Evolutionary conservation across 2,329 filamentous ascomycete genomes (phyloP), one percentile per base, ranked within the genome.

Genomic region (Ophiostoma ulmi): DNA sequence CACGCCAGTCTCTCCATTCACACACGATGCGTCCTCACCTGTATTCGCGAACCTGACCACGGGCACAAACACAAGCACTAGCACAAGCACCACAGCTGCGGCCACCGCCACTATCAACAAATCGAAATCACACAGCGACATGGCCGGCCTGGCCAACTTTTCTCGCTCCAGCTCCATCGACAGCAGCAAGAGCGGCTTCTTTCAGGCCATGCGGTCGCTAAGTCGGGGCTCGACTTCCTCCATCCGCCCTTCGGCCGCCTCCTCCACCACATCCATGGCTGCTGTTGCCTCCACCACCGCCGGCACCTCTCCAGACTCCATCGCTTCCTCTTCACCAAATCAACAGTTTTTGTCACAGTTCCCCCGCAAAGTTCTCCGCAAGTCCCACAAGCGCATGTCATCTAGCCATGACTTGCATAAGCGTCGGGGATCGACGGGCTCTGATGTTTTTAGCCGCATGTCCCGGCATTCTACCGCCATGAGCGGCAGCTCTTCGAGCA

Each of bases 391-490:
- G 11, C 74, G 74, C 10, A 70, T 71, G 68, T 71, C 73, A 1
- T 74, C 74, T 6, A 70, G 72, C 65, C 70, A 73, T 35, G 73
- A 74, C 10, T 26, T 73, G 22, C 35, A 73, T 20, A 67, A 66
- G 31, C 77, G 78, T 17, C 76, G 78, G 3, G 74, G 75, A 64
- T 80, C 79, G 7, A 73, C 74, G 6, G 71, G 77, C 26, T 79
- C 78, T 3, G 76, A 77, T 48, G 74, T 75, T 20, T 72, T 75
- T 20, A 72, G 73, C 58, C 75, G 76, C 22, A 61, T 75, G 26
- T 77, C 75, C 64, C 75, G 69, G 55, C 74, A 74, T 6, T 76
- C 75, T 41, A 77, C 74, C 17, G 75, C 75, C 14, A 41, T 75
- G 44, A 78, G 77, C 67, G 73, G 75, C 55, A 76, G 75, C 68